These are phyloP conservation scores for Neoboletus magnificus DNA, from an alignment of 768 basidiomycete species.

Conservation along the genomic window DNA sequence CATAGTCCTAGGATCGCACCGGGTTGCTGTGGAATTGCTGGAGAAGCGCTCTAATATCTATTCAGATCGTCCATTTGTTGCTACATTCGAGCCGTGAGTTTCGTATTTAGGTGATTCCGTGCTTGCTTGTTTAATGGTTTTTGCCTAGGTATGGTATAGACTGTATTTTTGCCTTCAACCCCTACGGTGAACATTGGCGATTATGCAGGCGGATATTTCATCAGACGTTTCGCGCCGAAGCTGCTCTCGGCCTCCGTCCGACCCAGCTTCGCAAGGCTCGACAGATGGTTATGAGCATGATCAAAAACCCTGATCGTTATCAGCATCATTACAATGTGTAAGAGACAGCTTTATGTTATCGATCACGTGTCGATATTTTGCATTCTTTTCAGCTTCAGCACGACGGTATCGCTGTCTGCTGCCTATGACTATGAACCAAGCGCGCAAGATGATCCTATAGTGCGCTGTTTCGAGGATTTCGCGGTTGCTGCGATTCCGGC, in stretches of 20 bases:
- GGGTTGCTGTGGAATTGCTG: background rate
- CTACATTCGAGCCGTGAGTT: background rate
- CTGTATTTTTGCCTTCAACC: conserved; percentile 1
- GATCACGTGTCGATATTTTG: background rate
- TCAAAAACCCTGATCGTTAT: background rate
- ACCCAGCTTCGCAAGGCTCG: conserved; percentile 7
- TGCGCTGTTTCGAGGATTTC: background rate
- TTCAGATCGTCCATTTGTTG: background rate
- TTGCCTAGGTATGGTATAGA: conserved; percentile 4
- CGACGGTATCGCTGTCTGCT: background rate
- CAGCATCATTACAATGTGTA: background rate
- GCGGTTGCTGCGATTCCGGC: background rate
- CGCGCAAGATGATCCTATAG: background rate
- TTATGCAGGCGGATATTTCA: conserved; percentile 9
- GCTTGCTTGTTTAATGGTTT: background rate
- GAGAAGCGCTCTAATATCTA: background rate
- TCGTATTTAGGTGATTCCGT: background rate
- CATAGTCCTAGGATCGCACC: background rate
- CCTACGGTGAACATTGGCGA: conserved; percentile 8
- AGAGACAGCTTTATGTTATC: background rate
- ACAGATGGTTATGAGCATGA: background rate
- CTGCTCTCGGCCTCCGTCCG: background rate
- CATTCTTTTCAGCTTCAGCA: background rate
- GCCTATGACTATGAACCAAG: conserved; percentile 4
- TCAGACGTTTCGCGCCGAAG: conserved; percentile 4